Evolutionary conservation across 2,329 filamentous ascomycete species (phyloP).

Genomic region (Lachnum nothofagi): DNA sequence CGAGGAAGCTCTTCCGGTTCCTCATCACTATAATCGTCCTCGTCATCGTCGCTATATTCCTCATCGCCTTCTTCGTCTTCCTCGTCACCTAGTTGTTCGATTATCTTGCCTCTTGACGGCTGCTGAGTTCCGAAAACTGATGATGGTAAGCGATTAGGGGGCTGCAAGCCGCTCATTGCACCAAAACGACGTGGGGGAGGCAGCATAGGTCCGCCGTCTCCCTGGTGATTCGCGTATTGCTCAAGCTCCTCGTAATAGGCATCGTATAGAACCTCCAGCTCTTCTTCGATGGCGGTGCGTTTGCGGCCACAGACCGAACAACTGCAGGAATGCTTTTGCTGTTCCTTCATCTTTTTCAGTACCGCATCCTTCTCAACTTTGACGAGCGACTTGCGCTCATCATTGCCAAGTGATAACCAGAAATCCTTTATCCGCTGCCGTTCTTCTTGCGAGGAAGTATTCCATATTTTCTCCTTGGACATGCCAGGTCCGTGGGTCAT

Average conservation of each 20-base stretch:
- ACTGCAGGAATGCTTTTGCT: slow-evolving; percentile 98
- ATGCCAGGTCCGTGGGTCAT: slow-evolving; percentile 36
- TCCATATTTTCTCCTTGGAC: slow-evolving; percentile 83
- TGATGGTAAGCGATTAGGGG: slow-evolving; percentile 52
- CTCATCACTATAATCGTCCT: slow-evolving; percentile 65
- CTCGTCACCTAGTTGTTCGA: slow-evolving; percentile 53
- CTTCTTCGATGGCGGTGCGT: slow-evolving; percentile 93
- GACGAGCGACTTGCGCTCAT: slow-evolving; percentile 88
- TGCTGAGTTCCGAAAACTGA: slow-evolving; percentile 60
- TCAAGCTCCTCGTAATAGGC: slow-evolving; percentile 98
- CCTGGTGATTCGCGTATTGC: slow-evolving; percentile 86
- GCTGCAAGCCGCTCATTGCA: slow-evolving; percentile 48
- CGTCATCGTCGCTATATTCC: slow-evolving; percentile 46
- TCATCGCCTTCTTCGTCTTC: slow-evolving; percentile 46
- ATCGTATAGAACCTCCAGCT: slow-evolving; percentile 94
- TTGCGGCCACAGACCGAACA: slow-evolving; percentile 96
- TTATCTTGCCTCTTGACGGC: slow-evolving; percentile 69
- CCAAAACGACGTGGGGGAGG: slow-evolving; percentile 61
- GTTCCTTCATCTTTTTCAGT: slow-evolving; percentile 98
- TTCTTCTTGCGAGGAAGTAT: slow-evolving; percentile 89
- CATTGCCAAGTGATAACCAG: slow-evolving; percentile 90
- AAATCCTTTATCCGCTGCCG: slow-evolving; percentile 97
- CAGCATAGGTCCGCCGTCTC: slow-evolving; percentile 66
- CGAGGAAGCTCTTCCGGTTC: slow-evolving; percentile 60
- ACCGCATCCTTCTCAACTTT: slow-evolving; percentile 99